These are phyloP conservation scores for Smithsoniella earleae DNA, from an alignment of 163 green algal genomes.

Conservation along the genomic window DNA sequence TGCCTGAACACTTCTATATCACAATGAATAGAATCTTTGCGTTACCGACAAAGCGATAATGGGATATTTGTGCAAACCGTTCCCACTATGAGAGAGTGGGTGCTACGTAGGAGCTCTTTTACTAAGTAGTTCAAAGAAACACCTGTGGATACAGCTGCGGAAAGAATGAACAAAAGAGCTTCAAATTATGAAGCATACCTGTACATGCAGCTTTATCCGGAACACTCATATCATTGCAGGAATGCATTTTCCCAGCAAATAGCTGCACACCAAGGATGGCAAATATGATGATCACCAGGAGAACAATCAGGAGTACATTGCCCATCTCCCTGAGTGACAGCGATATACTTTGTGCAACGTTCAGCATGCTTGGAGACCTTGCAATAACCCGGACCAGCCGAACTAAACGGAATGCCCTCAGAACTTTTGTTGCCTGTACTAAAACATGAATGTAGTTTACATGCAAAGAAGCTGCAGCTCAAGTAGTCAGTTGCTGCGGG, in stretches of 20 bases:
- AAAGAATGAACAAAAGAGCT: no score
- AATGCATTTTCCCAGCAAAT: slow-evolving; percentile 41
- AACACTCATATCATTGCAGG: slow-evolving; percentile 39
- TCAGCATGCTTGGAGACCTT: slow-evolving; percentile 53
- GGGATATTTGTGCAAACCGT: no score
- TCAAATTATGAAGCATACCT: slow-evolving; percentile 30
- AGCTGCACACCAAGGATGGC: slow-evolving; percentile 50
- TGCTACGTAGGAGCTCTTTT: no score
- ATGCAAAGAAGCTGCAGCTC: background rate
- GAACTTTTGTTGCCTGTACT: background rate
- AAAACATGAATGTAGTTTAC: no score
- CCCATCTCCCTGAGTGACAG: slow-evolving; percentile 25
- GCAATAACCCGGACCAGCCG: slow-evolving; percentile 8
- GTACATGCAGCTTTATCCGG: slow-evolving; percentile 31
- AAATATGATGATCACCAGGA: slow-evolving; percentile 43
- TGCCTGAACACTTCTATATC: no score
- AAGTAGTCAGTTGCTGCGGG: background rate
- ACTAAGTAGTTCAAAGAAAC: no score
- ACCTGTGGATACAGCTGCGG: no score
- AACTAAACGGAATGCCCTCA: slow-evolving; percentile 4
- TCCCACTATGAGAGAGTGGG: no score
- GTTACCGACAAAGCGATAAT: no score
- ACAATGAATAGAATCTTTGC: no score
- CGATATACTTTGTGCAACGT: slow-evolving; percentile 22
- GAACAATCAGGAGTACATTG: slow-evolving; percentile 31